Percentiles rank a stretch among this genome's conserved stretches.
phyloP scores from a whole-genome alignment of 805 yeast genomes.

The Ogataea saltuana region DNA sequence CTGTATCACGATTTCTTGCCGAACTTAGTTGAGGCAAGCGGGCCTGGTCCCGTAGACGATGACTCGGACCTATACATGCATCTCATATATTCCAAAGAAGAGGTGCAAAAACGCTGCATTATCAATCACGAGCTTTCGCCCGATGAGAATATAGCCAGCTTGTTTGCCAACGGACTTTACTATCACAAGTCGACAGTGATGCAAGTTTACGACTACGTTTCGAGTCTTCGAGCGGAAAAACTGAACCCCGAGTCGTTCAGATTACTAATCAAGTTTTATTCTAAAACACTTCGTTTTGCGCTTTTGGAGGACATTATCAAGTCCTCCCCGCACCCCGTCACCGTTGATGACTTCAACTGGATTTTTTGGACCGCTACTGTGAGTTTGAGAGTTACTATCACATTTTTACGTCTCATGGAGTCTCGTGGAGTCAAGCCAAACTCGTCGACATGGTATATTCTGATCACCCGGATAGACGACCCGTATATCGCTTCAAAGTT shows the following conservation, averaged over 20 bases:
- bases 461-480: constrained; percentile 2
- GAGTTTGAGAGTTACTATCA: not conserved
- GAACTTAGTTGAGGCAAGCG: not conserved
- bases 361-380: not conserved
- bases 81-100: not conserved
- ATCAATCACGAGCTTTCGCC: not conserved
- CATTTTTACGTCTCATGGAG: not conserved
- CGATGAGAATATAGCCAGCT: constrained; percentile 1
- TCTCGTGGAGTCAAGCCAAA: constrained; percentile 1
- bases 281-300: not conserved
- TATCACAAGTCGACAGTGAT: not conserved
- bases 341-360: constrained; percentile 6
- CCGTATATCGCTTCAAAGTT: not conserved
- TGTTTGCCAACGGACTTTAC: constrained; percentile 4
- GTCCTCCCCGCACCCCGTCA: not conserved
- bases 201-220: constrained; percentile 1
- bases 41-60: not conserved
- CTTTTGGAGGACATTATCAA: not conserved
- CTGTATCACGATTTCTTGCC: constrained; percentile 1
- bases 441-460: constrained; percentile 4
- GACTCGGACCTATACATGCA: not conserved
- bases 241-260: not conserved
- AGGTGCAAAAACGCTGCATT: not conserved
- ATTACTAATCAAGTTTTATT: not conserved
- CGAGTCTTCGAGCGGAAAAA: not conserved